Evolutionary conservation across 129 eudicot species (phyloP).

Genomic region (Escallonia herrerae): DNA sequence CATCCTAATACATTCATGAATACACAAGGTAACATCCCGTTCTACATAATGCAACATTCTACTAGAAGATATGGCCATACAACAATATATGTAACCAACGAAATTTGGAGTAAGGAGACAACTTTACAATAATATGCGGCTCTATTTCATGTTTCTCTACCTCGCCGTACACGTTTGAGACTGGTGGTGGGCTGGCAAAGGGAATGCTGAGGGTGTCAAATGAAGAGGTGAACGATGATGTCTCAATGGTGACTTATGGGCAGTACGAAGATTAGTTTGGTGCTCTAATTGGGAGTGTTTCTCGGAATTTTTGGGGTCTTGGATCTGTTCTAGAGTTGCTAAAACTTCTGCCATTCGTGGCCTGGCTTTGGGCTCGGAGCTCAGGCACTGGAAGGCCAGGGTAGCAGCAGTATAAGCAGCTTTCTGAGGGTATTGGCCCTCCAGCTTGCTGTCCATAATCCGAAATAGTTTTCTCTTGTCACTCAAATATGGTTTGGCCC

Average conservation of each 20-base stretch:
- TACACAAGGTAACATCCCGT: neutral
- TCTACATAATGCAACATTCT: slow-evolving; percentile 10
- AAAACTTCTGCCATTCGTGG: slow-evolving; percentile 73
- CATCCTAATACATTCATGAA: no score
- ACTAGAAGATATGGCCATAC: neutral
- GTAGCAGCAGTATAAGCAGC: slow-evolving; percentile 56
- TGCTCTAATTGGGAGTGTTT: slow-evolving; percentile 26
- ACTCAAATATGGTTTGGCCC: slow-evolving; percentile 86
- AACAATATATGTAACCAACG: slow-evolving; percentile 5
- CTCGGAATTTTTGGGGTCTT: slow-evolving; percentile 28
- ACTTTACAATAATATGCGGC: neutral
- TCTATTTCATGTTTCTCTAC: neutral
- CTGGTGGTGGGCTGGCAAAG: slow-evolving; percentile 28
- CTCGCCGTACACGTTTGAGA: slow-evolving; percentile 27
- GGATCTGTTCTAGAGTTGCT: slow-evolving; percentile 54
- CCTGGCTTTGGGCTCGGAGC: slow-evolving; percentile 55
- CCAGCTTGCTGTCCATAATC: slow-evolving; percentile 81
- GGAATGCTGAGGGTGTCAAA: slow-evolving; percentile 40
- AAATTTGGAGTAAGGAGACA: neutral
- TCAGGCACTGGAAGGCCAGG: slow-evolving; percentile 65
- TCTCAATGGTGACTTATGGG: slow-evolving; percentile 37
- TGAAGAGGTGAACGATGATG: slow-evolving; percentile 48
- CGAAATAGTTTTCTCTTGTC: slow-evolving; percentile 71
- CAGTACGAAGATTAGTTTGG: slow-evolving; percentile 8
- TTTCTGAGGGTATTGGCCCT: slow-evolving; percentile 90